Evolutionary conservation across 2,329 filamentous ascomycete species (phyloP).

Genomic region (Fusarium chlamydosporum): DNA sequence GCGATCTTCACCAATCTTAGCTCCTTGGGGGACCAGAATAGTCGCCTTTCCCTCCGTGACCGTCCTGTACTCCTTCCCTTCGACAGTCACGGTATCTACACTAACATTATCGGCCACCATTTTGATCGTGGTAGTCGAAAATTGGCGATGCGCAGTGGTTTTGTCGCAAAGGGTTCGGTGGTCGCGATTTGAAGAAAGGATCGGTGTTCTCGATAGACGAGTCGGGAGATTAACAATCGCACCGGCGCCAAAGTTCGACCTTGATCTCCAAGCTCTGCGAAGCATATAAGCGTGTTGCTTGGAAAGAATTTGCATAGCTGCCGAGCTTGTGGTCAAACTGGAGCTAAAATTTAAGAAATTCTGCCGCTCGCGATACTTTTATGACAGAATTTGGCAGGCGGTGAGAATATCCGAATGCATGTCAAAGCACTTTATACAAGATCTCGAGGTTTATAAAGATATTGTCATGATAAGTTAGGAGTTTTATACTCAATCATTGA

Average conservation of each 20-base stretch:
- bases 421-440: not conserved
- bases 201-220: constrained; percentile 4
- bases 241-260: constrained; percentile 38
- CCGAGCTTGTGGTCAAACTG: constrained; percentile 18
- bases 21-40: constrained; percentile 67
- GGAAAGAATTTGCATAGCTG: constrained; percentile 35
- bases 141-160: constrained; percentile 23
- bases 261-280: constrained; percentile 31
- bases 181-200: constrained; percentile 6
- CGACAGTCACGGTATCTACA: constrained; percentile 50
- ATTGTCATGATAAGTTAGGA: too few species aligned
- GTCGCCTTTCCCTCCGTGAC: constrained; percentile 70
- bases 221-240: constrained; percentile 18
- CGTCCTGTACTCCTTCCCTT: constrained; percentile 66
- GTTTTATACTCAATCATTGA: too few species aligned
- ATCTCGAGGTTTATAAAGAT: not conserved
- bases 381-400: constrained; percentile 12
- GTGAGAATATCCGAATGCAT: not conserved
- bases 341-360: constrained; percentile 40
- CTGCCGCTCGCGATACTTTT: constrained; percentile 14
- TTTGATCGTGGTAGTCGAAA: constrained; percentile 40
- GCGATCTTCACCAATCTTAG: constrained; percentile 63
- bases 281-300: constrained; percentile 42
- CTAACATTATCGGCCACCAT: constrained; percentile 43
- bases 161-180: constrained; percentile 14